Base-by-base conservation (phyloP, 139 green algal genomes). In the Edaphochlamys debaryana region DNA sequence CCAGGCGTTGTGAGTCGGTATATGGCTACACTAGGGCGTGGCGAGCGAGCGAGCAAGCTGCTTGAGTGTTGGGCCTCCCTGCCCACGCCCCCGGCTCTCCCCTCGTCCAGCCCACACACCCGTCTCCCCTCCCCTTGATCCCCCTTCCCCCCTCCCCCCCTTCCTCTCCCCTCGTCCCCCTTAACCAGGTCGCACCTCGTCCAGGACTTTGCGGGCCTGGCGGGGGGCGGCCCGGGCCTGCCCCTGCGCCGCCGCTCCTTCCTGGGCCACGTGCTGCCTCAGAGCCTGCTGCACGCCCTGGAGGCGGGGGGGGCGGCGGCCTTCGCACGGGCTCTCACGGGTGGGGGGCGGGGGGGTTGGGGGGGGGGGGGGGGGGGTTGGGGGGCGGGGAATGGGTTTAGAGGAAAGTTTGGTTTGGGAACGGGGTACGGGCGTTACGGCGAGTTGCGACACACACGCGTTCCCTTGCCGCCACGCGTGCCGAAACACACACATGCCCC, bases 231-330 rank as follows among this genome's bases (percentile, higher is more conserved):
- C 17, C 32, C 77, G 29, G 58, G 75, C 5, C 80, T 90, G 63
- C 86, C 92, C 0, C 88, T 98, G 41, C 87, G 88, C 5, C 71
- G 91, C 63, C 89, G 92, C 56, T 95, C 87, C 77, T 95, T 96
- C 79, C 91, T 99, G 67, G 96, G 96, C 30, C 86, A 85, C 25
- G 86, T 98, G 67, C 90, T 99, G 73, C 96, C 96, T 17, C 95
- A 98, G 89, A 95, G 86, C 63, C 90, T 99, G 80, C 91, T 99
- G 40, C 94, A 98, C 84, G 85, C 96, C 54, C 91, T 99, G 52
- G 91, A 95, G 58, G 86, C 79, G 63, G 80, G 89, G 15, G 91
- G 94, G 0, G 69, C 95, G 8, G 84, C 89, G 17, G 90, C 89
- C 1, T 98, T 99, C 91, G 93, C 96, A 0, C 87, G 87, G 38